Conservation (phyloP, 768 basidiomycete genomes). For the Butyriboletus loyo region DNA sequence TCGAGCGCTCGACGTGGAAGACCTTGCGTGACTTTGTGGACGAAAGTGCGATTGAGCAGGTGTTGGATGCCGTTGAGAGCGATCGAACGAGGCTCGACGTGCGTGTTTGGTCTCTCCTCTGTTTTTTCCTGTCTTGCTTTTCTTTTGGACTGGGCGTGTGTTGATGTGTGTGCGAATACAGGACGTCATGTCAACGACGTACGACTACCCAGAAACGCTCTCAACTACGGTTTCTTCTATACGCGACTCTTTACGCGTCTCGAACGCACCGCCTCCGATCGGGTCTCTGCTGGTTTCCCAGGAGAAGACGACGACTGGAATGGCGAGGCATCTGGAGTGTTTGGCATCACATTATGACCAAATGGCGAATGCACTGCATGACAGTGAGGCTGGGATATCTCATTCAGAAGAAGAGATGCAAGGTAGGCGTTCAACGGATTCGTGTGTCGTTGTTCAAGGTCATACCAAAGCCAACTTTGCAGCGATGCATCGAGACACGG, state of each 20-base stretch:
- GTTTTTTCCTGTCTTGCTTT: background rate
- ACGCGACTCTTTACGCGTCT: constrained; percentile 46
- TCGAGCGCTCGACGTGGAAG: constrained; percentile 68
- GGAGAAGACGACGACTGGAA: constrained; percentile 53
- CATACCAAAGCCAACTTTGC: background rate
- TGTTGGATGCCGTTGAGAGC: constrained; percentile 67
- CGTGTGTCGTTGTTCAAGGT: background rate
- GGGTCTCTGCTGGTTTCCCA: constrained; percentile 45
- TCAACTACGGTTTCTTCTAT: constrained; percentile 54
- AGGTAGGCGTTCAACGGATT: constrained; percentile 37
- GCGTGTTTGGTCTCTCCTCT: constrained; percentile 22
- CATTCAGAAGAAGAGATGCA: constrained; percentile 69
- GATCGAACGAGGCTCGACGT: constrained; percentile 70
- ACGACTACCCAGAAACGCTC: constrained; percentile 67
- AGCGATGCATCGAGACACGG: constrained; percentile 83
- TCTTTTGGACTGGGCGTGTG: too few species aligned
- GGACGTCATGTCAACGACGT: constrained; percentile 61
- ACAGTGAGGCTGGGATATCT: constrained; percentile 64
- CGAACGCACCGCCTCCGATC: constrained; percentile 38
- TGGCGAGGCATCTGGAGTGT: constrained; percentile 73
- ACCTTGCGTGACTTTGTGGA: constrained; percentile 84
- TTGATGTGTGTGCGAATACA: constrained; percentile 26
- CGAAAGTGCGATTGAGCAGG: constrained; percentile 76
- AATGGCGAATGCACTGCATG: constrained; percentile 66
- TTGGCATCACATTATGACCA: constrained; percentile 74